Evolutionary conservation across 1,284 basidiomycete genomes (phyloP), one percentile per base, ranked within the genome.

Genomic region (Apiotrichum mycotoxinovorans): DNA sequence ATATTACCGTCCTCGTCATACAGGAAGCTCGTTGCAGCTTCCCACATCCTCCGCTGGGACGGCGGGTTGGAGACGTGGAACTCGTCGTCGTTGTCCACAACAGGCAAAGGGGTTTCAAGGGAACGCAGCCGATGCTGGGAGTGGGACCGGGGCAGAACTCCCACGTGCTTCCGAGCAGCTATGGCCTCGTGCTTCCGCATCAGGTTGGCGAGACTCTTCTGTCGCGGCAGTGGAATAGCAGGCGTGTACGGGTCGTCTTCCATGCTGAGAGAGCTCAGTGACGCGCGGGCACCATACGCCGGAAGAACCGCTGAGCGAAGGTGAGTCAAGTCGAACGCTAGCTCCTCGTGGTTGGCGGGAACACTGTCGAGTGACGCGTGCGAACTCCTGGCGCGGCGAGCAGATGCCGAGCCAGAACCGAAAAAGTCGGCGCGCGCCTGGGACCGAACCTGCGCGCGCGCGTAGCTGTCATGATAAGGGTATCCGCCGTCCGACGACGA

Each of bases 11-110:
- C 53, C 52, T 77, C 71, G 56, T 76, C 70, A 37, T 56, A 45
- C n/a, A 77, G n/a, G 30, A 71, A 69, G 42, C 66, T 68, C n/a
- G 66, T 70, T 11, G 67, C 69, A 0, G 74, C 74, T 51, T 74
- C 68, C 65, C 66, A 70, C 26, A 75, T 37, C 3, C 60, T 56
- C 4, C 66, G 58, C 53, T 67, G 61, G 11, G 64, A 62, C 0
- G 73, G 73, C 14, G 66, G 40, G 4, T 62, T 51, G 41, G 65
- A 62, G 30, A 71, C 64, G 12, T 56, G 54, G 53, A 74, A 73
- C 25, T 48, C 51, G 33, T 68, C 65, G 23, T 68, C 63, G 22
- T 58, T 52, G 20, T 57, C 57, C 2, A 48, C 27, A 11, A 48
- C 12, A 4, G 46, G 18, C 5, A 22, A 8, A n/a, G n/a, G n/a